Percentiles rank a stretch among this genome's conserved stretches.
Conservation (phyloP, 176 grass and related monocot genomes). For the Puccinellia tenuiflora region DNA sequence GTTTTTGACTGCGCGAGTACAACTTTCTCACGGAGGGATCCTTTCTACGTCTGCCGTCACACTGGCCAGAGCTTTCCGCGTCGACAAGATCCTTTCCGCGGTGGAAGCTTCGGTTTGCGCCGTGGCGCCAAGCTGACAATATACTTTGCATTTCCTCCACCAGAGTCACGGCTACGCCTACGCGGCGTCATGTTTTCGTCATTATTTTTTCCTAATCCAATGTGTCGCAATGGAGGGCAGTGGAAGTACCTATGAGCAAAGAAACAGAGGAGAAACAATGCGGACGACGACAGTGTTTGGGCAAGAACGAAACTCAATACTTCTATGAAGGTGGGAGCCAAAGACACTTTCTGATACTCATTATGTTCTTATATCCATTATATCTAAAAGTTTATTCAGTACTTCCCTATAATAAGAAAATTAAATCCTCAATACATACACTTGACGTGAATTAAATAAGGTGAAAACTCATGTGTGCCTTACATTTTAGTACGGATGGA, state of each 20-base stretch:
- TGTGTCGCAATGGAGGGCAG: background rate
- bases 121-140: constrained; percentile 11
- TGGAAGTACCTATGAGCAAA: background rate
- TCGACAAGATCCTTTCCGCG: background rate
- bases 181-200: background rate
- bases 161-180: background rate
- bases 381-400: no score
- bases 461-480: no score
- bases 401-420: no score
- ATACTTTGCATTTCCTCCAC: background rate
- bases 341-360: no score
- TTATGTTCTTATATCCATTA: no score
- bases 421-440: no score
- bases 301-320: no score
- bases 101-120: constrained; percentile 18
- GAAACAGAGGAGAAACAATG: background rate
- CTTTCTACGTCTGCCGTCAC: constrained; percentile 6
- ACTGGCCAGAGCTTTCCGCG: constrained; percentile 28
- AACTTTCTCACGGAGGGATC: background rate
- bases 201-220: background rate
- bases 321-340: no score
- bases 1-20: background rate
- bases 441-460: no score
- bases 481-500: no score
- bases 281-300: no score